Evolutionary conservation across 495 filamentous ascomycete species (phyloP), one percentile per base, ranked within the genome.

Genomic region (Mytilinidion resinicola): DNA sequence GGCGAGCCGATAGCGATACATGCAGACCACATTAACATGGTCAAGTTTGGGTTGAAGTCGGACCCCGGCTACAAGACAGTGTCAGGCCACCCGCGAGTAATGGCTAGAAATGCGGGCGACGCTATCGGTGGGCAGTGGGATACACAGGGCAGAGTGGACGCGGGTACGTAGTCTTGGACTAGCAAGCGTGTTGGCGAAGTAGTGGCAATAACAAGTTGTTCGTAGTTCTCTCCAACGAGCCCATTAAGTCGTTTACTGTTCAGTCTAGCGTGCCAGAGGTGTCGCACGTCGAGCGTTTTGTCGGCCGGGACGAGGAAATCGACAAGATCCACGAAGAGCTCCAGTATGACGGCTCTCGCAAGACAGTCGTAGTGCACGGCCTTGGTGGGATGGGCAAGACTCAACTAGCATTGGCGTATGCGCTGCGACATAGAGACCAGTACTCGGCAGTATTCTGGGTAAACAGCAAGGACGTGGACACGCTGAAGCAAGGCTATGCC

Each of bases 1-100:
- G 66, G 69, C 5, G 67, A 75, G 51, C 56, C 60, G 51, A 71
- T 74, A 54, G 55, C 56, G 11, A 75, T 76, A 53, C 66, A 65
- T 38, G 61, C 57, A 42, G 55, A 75, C 44, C 74, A 76, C 61
- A 67, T 35, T 9, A 57, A 69, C 20, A 75, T 76, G 68, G 67
- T 72, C 38, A 73, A 69, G 56, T 76, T 73, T 54, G 7, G 46
- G 21, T 51, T 51, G 19, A 52, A 54, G 35, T 46, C 54, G 19
- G 62, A 73, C 54, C 56, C 56, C 10, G 67, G 53, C 8, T 76
- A 69, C 47, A 62, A 58, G 33, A 67, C 19, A 35, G 62, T 70
- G 10, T 65, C 67, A 15, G 61, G 43, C n/a, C 61, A 67, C 51
- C 52, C 70, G 39, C 9, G 25, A 5, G 12, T 68, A 10, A 71